Evolutionary conservation across 2,329 filamentous ascomycete genomes (phyloP), one percentile per base, ranked within the genome.

Genomic region (Penicillium sp.): DNA sequence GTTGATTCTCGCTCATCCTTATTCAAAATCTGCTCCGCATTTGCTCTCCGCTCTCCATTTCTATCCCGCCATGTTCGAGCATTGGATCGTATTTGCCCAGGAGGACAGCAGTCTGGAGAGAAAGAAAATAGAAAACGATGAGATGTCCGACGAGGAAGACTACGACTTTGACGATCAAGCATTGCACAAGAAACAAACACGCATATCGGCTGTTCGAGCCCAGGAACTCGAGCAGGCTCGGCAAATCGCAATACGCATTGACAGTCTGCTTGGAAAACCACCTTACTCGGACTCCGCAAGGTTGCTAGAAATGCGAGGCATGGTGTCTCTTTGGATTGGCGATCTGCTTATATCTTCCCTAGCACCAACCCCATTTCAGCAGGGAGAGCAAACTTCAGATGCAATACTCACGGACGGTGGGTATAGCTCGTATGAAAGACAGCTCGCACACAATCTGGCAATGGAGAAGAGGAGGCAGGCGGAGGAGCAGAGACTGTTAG

Each of bases 71-170:
- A 84, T 96, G 77, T 87, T 93, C 65, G 87, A 87, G 49, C 84
- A 91, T 46, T 93, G 95, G 84, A 83, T 96, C 51, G 93, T 91
- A 71, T 85, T 89, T 59, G 79, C 87, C 1, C 84, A 90, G 67
- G 80, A 84, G 47, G 86, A 86, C 77, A 83, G 83, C 67, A 76
- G 72, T 54, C 68, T 70, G 50, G 81, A 74, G 11, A 67, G 83
- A 37, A 71, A 77, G 53, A 71, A 68, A 11, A 63, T 81, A 24
- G 60, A 33, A n/a, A 76, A 2, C 70, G 35, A 74, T 19, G 68
- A 75, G 21, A 66, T 69, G 43, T 55, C 59, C 7, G 33, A 50
- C 21, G 13, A 49, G 11, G 29, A 49, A 31, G 63, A 62, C 43
- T 66, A 59, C 5, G 69, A 67, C 27, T 56, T 56, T 26, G 67